These are phyloP conservation scores for Neurospora tetraspora DNA, from an alignment of 495 filamentous ascomycete species.

Conservation along the genomic window DNA sequence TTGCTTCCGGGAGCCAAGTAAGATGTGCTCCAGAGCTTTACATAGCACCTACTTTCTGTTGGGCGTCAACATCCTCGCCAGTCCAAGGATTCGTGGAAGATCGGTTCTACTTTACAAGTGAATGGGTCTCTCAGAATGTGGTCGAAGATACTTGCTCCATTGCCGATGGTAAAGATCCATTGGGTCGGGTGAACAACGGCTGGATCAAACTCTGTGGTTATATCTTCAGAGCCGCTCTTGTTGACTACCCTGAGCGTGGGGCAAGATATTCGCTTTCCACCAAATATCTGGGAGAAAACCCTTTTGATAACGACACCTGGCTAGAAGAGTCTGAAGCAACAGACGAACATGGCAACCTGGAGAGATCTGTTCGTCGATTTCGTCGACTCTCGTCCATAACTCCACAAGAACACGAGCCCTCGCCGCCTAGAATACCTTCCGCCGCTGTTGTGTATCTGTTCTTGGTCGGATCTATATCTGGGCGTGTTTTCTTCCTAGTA, in stretches of 20 bases:
- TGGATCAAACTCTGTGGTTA: neutral
- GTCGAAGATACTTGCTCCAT: neutral
- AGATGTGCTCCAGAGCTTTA: neutral
- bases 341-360: neutral
- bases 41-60: neutral
- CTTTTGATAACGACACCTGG: accelerated
- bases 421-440: neutral
- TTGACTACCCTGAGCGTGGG: too few relatives aligned
- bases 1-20: neutral
- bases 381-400: neutral
- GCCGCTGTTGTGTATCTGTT: neutral
- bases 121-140: neutral
- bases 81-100: neutral
- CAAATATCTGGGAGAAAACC: accelerated
- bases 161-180: neutral
- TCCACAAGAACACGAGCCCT: neutral
- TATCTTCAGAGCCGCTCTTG: neutral
- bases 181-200: neutral
- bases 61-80: neutral
- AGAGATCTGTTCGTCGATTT: neutral
- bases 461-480: neutral
- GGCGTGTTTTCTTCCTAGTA: neutral
- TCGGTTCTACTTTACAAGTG: too few relatives aligned
- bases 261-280: too few relatives aligned
- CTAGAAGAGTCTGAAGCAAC: neutral